Conservation (phyloP, 179 eudicot species). For the Monotropa hypopitys region DNA sequence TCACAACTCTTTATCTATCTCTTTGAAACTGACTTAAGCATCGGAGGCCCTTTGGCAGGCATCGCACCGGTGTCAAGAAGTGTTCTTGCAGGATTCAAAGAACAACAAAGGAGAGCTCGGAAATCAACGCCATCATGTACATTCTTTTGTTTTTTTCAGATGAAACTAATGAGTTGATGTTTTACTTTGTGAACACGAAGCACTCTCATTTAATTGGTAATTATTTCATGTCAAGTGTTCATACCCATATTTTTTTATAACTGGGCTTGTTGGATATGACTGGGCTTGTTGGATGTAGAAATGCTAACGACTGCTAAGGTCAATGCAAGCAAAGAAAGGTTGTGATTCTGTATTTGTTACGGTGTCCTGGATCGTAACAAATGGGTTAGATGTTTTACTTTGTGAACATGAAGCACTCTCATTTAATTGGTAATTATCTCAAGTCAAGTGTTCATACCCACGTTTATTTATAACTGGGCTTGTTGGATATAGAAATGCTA, state of each 20-base stretch:
- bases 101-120: too few species aligned
- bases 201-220: background rate
- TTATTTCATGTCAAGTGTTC: background rate
- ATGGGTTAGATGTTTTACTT: background rate
- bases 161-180: background rate
- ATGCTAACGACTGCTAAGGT: background rate
- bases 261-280: background rate
- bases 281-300: background rate
- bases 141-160: background rate
- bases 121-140: too few species aligned
- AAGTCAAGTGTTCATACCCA: background rate
- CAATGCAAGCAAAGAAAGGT: background rate
- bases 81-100: too few species aligned
- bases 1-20: too few species aligned
- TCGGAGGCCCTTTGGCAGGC: too few species aligned
- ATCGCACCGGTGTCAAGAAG: too few species aligned
- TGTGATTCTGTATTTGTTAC: background rate
- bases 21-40: too few species aligned
- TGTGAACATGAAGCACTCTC: background rate
- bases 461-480: too few species aligned
- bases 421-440: background rate
- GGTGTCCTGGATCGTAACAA: too few species aligned
- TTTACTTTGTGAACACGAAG: background rate
- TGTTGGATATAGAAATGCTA: background rate
- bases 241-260: background rate